Conservation (phyloP, 108 stramenopile genomes). For the Parietichytrium sp. region DNA sequence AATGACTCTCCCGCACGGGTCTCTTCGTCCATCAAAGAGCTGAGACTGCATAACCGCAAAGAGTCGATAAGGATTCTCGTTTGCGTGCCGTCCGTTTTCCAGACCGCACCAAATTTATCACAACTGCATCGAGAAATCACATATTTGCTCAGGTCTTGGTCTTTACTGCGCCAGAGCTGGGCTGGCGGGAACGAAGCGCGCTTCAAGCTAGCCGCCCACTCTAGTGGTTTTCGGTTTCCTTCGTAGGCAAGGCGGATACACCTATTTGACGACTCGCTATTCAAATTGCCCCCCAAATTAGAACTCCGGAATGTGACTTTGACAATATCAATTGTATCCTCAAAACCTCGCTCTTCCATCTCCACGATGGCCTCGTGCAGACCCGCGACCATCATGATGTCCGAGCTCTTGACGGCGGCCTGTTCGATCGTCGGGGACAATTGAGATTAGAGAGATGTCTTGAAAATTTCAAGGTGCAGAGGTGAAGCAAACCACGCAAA, state of each 20-base stretch:
- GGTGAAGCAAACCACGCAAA: neutral
- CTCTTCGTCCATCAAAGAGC: neutral
- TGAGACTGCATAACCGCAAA: neutral
- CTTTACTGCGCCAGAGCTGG: neutral
- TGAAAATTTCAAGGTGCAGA: too few species aligned
- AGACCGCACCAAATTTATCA: neutral
- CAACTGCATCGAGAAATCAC: neutral
- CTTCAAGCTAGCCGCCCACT: conserved; percentile 9
- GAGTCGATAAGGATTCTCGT: conserved; percentile 6
- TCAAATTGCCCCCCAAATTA: neutral
- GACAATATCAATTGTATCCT: neutral
- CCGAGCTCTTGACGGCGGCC: neutral
- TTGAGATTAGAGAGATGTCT: too few species aligned
- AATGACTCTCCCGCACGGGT: neutral
- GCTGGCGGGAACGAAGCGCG: neutral
- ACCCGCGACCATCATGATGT: conserved; percentile 15
- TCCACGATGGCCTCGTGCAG: conserved; percentile 24
- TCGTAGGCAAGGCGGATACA: neutral
- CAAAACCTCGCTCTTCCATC: neutral
- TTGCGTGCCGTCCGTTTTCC: conserved; percentile 1
- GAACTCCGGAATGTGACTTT: neutral
- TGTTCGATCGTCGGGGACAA: neutral
- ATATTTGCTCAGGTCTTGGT: neutral
- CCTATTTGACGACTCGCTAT: neutral
- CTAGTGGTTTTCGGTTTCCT: neutral